These are phyloP conservation scores for Graphiopsis chlorocephala DNA, from an alignment of 2,329 filamentous ascomycete species.

Conservation along the genomic window DNA sequence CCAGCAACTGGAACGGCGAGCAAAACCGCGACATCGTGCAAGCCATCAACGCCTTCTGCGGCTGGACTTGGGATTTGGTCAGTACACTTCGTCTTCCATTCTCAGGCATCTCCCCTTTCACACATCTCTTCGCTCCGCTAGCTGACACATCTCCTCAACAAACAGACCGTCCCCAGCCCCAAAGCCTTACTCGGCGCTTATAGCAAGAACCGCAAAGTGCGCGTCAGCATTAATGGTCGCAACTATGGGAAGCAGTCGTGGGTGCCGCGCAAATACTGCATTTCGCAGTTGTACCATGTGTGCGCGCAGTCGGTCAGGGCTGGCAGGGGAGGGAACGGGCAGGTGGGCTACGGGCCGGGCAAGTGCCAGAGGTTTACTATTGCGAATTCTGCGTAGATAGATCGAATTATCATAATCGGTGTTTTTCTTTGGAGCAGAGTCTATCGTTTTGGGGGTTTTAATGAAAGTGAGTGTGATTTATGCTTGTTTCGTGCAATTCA, in stretches of 20 bases:
- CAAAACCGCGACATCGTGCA: not conserved
- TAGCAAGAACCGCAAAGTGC: not conserved
- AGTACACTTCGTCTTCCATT: fast-evolving
- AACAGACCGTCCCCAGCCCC: not conserved
- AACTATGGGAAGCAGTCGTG: not conserved
- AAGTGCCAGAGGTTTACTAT: not conserved
- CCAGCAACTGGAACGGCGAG: not conserved
- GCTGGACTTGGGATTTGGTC: not conserved
- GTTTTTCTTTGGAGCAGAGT: not conserved
- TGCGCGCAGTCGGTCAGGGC: not conserved
- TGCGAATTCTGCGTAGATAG: not conserved
- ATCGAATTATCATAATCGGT: too few species aligned
- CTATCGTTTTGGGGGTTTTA: not conserved
- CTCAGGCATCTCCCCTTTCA: not conserved
- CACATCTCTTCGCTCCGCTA: not conserved
- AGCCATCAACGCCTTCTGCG: not conserved
- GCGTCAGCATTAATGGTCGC: not conserved
- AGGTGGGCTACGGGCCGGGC: not conserved
- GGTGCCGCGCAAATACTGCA: not conserved
- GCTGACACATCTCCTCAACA: not conserved
- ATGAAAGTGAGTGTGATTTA: too few species aligned
- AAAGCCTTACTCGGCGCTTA: not conserved
- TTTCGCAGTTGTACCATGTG: not conserved
- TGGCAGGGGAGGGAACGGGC: not conserved
- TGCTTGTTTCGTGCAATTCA: too few species aligned